Base-by-base conservation (phyloP, 495 filamentous ascomycete genomes). In the Monascus purpureus region DNA sequence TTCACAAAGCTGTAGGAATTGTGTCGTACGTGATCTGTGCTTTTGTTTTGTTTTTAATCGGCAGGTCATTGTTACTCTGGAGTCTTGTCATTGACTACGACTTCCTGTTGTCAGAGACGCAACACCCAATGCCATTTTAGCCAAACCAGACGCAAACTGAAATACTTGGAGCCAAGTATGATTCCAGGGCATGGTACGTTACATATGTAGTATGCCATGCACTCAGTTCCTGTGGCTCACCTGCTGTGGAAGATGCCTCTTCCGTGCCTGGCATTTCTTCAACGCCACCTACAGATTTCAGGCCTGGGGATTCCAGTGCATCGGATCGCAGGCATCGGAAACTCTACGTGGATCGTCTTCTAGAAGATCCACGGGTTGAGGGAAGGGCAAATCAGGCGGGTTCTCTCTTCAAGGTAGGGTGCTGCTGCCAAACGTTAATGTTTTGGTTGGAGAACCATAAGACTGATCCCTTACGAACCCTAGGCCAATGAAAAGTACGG, bases 121-220 rank as follows among this genome's bases (percentile, higher is more conserved):
- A 37, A 41, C 14, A 28, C 23, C 8, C 28, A 38, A 26, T 50
- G 47, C 18, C 44, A 47, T 27, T 50, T 47, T 32, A 50, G 47
- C 36, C 35, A 42, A 16, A 43, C 38, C 19, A 47, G 37, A 22
- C 26, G 35, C 6, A 37, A 37, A 32, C 9, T 37, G 22, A 37
- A 25, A 26, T 17, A 31, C 14, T 25, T 20, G 16, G 29, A 32
- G 27, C 12, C 27, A 6, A 28, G 26, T 11, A 16, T 34, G 11
- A 27, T 38, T 13, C 35, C 37, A 29, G 36, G 38, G 13, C 36
- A 34, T 14, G 32, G 37, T 36, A 33, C 29, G 40, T 18, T n/a
- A n/a, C n/a, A n/a, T n/a, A n/a, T n/a, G n/a, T n/a, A n/a, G n/a
- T n/a, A n/a, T n/a, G n/a, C n/a, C n/a, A n/a, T n/a, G n/a, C n/a